Percentiles rank a stretch among this genome's conserved stretches.
Evolutionary conservation across 2,329 filamentous ascomycete species (phyloP).

Genomic region (Phialemonium atrogriseum): DNA sequence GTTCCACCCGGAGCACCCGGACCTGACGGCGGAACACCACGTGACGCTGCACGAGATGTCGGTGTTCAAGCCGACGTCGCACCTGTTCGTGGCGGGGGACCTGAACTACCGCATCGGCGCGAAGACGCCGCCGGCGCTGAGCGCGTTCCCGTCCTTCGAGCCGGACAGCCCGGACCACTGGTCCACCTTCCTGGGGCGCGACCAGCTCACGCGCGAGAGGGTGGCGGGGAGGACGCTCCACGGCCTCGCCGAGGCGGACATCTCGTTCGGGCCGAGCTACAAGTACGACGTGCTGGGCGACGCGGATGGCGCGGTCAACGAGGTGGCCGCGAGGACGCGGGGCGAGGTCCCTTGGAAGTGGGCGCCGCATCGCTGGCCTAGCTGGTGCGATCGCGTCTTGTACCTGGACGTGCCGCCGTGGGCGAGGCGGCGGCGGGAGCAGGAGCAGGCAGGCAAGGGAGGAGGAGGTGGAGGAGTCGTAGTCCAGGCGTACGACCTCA

Average conservation of each 20-base stretch:
- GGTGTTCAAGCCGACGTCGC: constrained; percentile 66
- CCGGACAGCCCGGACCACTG: constrained; percentile 53
- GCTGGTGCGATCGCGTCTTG: constrained; percentile 88
- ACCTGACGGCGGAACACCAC: constrained; percentile 7
- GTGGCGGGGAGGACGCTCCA: constrained; percentile 64
- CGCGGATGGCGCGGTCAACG: constrained; percentile 19
- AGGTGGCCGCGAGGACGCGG: constrained; percentile 14
- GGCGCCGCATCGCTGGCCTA: constrained; percentile 76
- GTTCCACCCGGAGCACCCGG: neutral
- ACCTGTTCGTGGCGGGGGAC: constrained; percentile 84
- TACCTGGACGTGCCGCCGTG: constrained; percentile 58
- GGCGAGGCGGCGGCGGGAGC: constrained; percentile 23
- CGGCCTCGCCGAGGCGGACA: constrained; percentile 63
- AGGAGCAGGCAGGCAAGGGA: constrained; percentile 7
- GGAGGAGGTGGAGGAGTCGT: constrained; percentile 31
- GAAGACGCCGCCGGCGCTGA: constrained; percentile 49
- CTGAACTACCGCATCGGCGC: constrained; percentile 87
- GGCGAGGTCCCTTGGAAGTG: constrained; percentile 55
- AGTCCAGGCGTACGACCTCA: constrained; percentile 61
- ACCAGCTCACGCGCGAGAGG: constrained; percentile 73
- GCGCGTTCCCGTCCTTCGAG: constrained; percentile 54
- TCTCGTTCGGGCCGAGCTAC: constrained; percentile 86
- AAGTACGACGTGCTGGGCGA: constrained; percentile 59
- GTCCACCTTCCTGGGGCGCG: constrained; percentile 57
- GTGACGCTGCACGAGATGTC: constrained; percentile 43